Evolutionary conservation across 257 asterid genomes (phyloP), one percentile per base, ranked within the genome.

Genomic region (Rauvolfia tetraphylla): DNA sequence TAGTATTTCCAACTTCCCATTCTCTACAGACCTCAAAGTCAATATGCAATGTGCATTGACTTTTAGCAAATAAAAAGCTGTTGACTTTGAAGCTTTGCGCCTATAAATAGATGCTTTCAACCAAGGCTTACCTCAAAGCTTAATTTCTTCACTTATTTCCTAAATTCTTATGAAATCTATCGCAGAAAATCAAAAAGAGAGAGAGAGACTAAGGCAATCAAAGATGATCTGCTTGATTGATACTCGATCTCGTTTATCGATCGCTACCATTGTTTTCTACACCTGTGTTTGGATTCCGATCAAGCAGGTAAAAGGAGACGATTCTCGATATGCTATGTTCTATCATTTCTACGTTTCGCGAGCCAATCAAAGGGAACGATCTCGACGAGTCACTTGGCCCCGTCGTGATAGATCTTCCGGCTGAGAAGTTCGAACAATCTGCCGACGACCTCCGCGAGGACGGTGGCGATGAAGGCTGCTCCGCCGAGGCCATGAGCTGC

Each of bases 401-500:
- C 14, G 7, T n/a, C 0, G 25, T 2, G 39, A 2, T 67, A 1
- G 49, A 71, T 53, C 78, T 75, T 54, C 62, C 82, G 0, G 66
- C 74, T 5, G 46, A 27, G 0, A 65, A 75, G 39, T 78, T 76
- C 25, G 68, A 74, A 33, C 83, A 79, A 44, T 25, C 25, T 48
- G 22, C 12, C 57, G 42, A 17, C 13, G 2, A 20, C 25, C 31
- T n/a, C 25, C 58, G 29, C 49, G 51, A 49, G 33, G 63, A 46
- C 6, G 74, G 63, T 2, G 48, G 48, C 14, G 84, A 83, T 9
- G 87, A 82, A 4, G 46, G 39, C 74, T 90, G 94, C 75, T 84
- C 92, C 0, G 82, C 89, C 46, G n/a, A n/a, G n/a, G n/a, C n/a
- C n/a, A n/a, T n/a, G n/a, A n/a, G n/a, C n/a, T n/a, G n/a, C n/a